phyloP scores from a whole-genome alignment of 176 grass and related monocot species.

The Aegilops tauschii region DNA sequence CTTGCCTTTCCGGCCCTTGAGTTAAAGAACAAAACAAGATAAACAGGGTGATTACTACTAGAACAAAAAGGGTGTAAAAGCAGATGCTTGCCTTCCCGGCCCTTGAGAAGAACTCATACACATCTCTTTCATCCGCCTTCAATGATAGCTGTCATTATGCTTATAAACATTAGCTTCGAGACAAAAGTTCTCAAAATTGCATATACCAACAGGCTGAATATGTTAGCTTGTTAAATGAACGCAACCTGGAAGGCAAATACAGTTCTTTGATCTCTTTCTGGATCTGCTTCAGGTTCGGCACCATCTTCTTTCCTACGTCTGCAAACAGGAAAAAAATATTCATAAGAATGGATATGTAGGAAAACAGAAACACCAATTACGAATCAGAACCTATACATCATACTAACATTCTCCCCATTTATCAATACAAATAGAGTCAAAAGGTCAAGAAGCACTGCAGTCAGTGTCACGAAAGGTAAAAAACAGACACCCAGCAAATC shows the following conservation, averaged over 20 bases:
- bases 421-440: conserved; percentile 1
- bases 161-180: conserved; percentile 21
- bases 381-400: not conserved
- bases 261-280: conserved; percentile 99
- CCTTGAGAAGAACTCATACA: conserved; percentile 96
- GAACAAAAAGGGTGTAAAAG: not conserved
- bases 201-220: not conserved
- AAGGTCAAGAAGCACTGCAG: not conserved
- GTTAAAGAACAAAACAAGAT: conserved; percentile 46
- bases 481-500: not conserved
- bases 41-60: not conserved
- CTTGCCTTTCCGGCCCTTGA: conserved; percentile 91
- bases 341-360: not conserved
- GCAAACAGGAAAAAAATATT: conserved; percentile 33
- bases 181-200: not conserved
- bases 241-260: conserved; percentile 95
- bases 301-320: conserved; percentile 87
- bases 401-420: not conserved
- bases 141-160: conserved; percentile 62
- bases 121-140: conserved; percentile 97
- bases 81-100: conserved; percentile 74
- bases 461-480: not conserved
- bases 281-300: conserved; percentile 79
- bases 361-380: conserved; percentile 2
- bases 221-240: not conserved